Evolutionary conservation across 78 protist genomes (phyloP).

Genomic region (Dictyostelium firmibasis): DNA sequence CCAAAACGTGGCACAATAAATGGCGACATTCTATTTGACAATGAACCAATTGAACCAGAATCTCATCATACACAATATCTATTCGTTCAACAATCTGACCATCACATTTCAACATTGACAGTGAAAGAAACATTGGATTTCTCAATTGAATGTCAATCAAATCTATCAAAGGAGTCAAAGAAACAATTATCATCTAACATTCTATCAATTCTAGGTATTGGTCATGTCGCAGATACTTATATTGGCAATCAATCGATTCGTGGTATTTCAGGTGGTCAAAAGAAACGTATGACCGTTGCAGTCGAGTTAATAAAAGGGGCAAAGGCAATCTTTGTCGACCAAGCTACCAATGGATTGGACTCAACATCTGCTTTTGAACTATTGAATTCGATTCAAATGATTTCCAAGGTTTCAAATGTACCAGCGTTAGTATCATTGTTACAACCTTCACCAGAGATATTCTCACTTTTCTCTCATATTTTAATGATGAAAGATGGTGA

Average conservation of each 20-base stretch:
- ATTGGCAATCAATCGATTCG: conserved; percentile 87
- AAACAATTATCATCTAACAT: not conserved
- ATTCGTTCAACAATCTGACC: conserved; percentile 31
- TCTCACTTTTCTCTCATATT: conserved; percentile 54
- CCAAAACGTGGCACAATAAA: conserved; percentile 28
- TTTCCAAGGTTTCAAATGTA: conserved; percentile 27
- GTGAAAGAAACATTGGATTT: conserved; percentile 76
- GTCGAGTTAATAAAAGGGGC: conserved; percentile 86
- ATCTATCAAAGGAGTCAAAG: not conserved
- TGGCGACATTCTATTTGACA: conserved; percentile 31
- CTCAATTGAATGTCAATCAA: conserved; percentile 67
- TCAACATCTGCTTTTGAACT: conserved; percentile 56
- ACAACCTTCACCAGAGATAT: conserved; percentile 74
- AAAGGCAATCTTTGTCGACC: conserved; percentile 60
- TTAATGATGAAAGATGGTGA: conserved; percentile 59
- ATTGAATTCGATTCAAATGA: conserved; percentile 16
- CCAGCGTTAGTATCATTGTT: conserved; percentile 55
- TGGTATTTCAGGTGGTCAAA: conserved; percentile 97
- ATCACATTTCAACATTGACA: conserved; percentile 69
- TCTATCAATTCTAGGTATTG: conserved; percentile 80
- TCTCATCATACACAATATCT: conserved; percentile 25
- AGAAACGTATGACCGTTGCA: conserved; percentile 88
- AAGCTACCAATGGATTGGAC: conserved; percentile 78
- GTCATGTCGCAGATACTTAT: conserved; percentile 60
- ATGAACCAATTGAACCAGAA: not conserved